phyloP scores from a whole-genome alignment of 805 yeast species.

The Hanseniaspora nectarophila region DNA sequence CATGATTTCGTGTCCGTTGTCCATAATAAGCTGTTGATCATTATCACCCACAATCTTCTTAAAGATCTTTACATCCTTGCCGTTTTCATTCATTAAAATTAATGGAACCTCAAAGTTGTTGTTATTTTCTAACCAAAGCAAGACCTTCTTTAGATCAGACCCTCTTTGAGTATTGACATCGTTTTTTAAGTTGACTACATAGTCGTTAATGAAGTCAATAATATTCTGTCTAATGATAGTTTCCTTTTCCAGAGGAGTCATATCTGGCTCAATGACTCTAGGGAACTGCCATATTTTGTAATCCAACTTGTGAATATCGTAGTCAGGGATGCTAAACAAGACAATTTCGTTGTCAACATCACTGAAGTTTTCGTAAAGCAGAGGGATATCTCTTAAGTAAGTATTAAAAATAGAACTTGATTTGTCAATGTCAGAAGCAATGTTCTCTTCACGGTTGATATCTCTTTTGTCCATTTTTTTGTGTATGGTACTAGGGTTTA shows the following conservation, averaged over 20 bases:
- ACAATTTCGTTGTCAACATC: background rate
- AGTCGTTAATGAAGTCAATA: constrained; percentile 9
- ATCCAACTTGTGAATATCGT: background rate
- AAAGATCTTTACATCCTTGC: background rate
- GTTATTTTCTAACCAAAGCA: background rate
- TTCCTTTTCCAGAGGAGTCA: constrained; percentile 9
- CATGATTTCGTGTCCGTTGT: constrained; percentile 1
- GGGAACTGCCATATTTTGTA: constrained; percentile 14
- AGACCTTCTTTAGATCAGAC: background rate
- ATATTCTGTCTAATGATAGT: constrained; percentile 2
- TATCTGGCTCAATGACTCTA: background rate
- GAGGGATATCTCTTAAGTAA: constrained; percentile 6
- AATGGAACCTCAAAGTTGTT: background rate
- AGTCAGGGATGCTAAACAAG: constrained; percentile 3
- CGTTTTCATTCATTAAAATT: constrained; percentile 7
- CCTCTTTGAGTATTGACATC: background rate
- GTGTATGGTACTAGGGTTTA: constrained; percentile 1
- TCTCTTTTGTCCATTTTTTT: background rate
- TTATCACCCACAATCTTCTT: background rate
- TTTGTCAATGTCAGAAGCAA: constrained; percentile 10
- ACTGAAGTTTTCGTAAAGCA: background rate
- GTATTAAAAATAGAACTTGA: constrained; percentile 11
- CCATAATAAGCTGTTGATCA: background rate
- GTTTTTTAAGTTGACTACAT: constrained; percentile 1
- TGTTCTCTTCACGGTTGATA: background rate